These are phyloP conservation scores for Gonium pectorale DNA, from an alignment of 139 green algal species.

Conservation along the genomic window DNA sequence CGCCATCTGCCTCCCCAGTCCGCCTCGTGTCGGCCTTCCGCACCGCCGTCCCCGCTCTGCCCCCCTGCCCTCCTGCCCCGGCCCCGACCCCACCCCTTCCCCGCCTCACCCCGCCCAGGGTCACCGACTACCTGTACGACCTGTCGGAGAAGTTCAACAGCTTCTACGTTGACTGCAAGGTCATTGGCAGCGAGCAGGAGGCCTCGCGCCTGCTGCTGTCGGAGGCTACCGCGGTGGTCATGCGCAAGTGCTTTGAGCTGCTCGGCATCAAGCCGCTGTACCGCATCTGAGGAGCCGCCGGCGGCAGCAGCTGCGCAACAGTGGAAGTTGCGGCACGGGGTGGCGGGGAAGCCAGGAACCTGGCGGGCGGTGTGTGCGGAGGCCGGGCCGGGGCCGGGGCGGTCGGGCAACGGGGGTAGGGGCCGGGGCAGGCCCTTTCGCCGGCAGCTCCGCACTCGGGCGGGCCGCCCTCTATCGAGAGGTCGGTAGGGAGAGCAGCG, in stretches of 20 bases:
- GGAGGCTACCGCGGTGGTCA: constrained; percentile 88
- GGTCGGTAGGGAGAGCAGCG: too few relatives aligned
- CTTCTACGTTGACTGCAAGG: constrained; percentile 96
- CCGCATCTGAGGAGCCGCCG: constrained; percentile 76
- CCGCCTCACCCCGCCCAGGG: constrained; percentile 34
- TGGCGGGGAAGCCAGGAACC: too few relatives aligned
- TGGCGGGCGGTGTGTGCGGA: too few relatives aligned
- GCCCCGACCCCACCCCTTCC: neutral
- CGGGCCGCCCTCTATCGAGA: too few relatives aligned
- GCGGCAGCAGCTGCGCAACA: neutral
- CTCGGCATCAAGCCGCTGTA: constrained; percentile 95
- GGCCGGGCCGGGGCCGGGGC: too few relatives aligned
- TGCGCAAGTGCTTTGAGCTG: constrained; percentile 94
- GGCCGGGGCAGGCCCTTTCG: too few relatives aligned
- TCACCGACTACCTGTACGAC: constrained; percentile 97
- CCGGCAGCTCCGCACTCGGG: too few relatives aligned
- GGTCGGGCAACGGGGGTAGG: too few relatives aligned
- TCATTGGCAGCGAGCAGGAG: constrained; percentile 90
- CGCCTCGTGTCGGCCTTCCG: too few relatives aligned
- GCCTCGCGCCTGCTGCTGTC: constrained; percentile 89
- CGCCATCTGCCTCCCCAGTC: too few relatives aligned
- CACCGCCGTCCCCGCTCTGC: neutral
- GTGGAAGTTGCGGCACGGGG: neutral
- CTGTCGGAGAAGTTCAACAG: constrained; percentile 90
- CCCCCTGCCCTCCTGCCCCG: neutral